Evolutionary conservation across 805 yeast genomes (phyloP).

Genomic region (Saccharomyces eubayanus): DNA sequence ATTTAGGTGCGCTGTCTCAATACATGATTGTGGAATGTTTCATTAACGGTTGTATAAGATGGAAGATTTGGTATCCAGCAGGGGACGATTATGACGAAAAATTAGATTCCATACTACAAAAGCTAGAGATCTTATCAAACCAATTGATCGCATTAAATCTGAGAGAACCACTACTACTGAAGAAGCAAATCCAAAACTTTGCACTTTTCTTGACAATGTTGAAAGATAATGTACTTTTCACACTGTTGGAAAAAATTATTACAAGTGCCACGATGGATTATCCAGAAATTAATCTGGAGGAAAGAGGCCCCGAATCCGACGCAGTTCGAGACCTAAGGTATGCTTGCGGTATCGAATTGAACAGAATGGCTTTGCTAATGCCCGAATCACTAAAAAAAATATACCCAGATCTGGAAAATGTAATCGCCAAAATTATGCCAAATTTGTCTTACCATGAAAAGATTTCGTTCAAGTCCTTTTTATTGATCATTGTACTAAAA

Average conservation of each 20-base stretch:
- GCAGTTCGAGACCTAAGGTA: slow-evolving; percentile 79
- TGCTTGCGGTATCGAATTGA: slow-evolving; percentile 89
- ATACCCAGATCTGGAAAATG: slow-evolving; percentile 73
- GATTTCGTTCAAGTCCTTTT: slow-evolving; percentile 86
- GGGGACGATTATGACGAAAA: slow-evolving; percentile 38
- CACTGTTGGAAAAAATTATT: slow-evolving; percentile 74
- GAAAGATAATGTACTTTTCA: slow-evolving; percentile 75
- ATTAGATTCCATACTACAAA: slow-evolving; percentile 43
- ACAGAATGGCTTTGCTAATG: slow-evolving; percentile 88
- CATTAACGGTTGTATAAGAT: slow-evolving; percentile 84
- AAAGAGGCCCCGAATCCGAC: slow-evolving; percentile 65
- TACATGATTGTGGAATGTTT: slow-evolving; percentile 82
- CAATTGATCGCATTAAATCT: slow-evolving; percentile 66
- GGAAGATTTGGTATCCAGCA: slow-evolving; percentile 79
- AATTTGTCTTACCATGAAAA: slow-evolving; percentile 84
- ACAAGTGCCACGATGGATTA: slow-evolving; percentile 78
- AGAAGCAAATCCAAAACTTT: slow-evolving; percentile 82
- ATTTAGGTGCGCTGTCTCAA: slow-evolving; percentile 69
- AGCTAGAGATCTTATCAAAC: slow-evolving; percentile 64
- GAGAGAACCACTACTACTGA: slow-evolving; percentile 69
- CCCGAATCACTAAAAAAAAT: slow-evolving; percentile 82
- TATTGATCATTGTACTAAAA: slow-evolving; percentile 85
- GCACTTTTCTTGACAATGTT: slow-evolving; percentile 90
- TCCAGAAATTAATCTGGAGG: slow-evolving; percentile 44
- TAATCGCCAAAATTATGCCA: slow-evolving; percentile 60